Percentiles rank a stretch among this genome's conserved stretches.
These are phyloP conservation scores for Apiotrichum montevideense DNA, from an alignment of 1,284 basidiomycete species.

Conservation along the genomic window DNA sequence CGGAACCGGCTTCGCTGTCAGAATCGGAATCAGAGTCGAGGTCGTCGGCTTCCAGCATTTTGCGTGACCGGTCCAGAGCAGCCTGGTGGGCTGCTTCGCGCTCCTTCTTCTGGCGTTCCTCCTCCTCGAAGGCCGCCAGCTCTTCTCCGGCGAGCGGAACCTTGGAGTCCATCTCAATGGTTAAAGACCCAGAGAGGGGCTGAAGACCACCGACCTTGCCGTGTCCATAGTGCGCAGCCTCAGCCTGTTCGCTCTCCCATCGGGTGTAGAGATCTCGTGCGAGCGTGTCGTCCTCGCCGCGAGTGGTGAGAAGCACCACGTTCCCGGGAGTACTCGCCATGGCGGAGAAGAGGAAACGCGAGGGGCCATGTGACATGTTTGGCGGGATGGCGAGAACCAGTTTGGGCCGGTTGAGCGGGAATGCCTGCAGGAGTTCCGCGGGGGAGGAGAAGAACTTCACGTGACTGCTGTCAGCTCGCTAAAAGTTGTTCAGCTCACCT, in stretches of 20 bases:
- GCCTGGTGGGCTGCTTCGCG: constrained; percentile 82
- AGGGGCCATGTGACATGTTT: constrained; percentile 86
- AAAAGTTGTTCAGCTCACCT: constrained; percentile 25
- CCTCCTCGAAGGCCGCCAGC: constrained; percentile 71
- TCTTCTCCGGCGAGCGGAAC: constrained; percentile 80
- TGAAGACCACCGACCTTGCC: constrained; percentile 80
- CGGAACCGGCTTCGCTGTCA: constrained; percentile 62
- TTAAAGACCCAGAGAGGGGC: constrained; percentile 64
- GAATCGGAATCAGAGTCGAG: constrained; percentile 58
- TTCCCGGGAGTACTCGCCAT: constrained; percentile 77
- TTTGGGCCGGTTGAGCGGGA: constrained; percentile 81
- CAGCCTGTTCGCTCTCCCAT: constrained; percentile 63
- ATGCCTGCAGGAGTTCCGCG: constrained; percentile 69
- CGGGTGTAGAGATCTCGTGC: constrained; percentile 70
- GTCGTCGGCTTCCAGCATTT: constrained; percentile 75
- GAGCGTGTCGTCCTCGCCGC: constrained; percentile 73
- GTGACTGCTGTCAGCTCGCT: constrained; percentile 55
- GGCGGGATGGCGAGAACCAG: constrained; percentile 88
- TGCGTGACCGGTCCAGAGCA: constrained; percentile 70
- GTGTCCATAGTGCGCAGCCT: constrained; percentile 64
- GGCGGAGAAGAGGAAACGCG: constrained; percentile 73
- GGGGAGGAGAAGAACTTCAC: constrained; percentile 83
- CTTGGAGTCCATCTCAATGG: constrained; percentile 76
- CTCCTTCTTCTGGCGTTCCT: constrained; percentile 74
- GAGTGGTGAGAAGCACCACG: constrained; percentile 71